These are phyloP conservation scores for Medicago lupulina DNA, from an alignment of 306 rosid species.

Conservation along the genomic window DNA sequence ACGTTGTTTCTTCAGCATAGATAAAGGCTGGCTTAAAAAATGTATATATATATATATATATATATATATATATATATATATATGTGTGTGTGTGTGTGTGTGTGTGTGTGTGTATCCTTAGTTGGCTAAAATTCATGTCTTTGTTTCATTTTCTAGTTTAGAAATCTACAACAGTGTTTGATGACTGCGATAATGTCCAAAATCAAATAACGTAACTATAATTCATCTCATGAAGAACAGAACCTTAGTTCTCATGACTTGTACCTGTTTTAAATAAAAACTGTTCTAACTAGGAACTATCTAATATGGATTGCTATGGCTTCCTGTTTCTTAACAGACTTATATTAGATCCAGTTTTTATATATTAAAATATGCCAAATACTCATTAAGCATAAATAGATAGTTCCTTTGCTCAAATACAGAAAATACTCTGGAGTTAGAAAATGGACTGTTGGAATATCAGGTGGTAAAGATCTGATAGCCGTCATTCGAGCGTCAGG, in stretches of 20 bases:
- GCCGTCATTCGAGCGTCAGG: constrained; percentile 97
- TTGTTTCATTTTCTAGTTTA: constrained; percentile 13
- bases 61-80: too few relatives aligned
- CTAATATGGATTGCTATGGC: background rate
- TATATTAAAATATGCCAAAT: constrained; percentile 24
- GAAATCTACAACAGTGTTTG: constrained; percentile 13
- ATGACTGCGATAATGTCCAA: constrained; percentile 15
- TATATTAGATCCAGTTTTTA: constrained; percentile 10
- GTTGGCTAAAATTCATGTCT: background rate
- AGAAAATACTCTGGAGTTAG: constrained; percentile 83
- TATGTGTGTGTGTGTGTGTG: too few relatives aligned
- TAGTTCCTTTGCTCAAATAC: constrained; percentile 38
- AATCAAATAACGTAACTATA: constrained; percentile 11
- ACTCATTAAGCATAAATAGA: constrained; percentile 14
- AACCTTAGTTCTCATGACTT: too few relatives aligned
- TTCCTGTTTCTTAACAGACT: constrained; percentile 31
- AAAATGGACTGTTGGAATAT: constrained; percentile 81
- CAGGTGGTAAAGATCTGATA: constrained; percentile 81
- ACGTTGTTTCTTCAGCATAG: constrained; percentile 24
- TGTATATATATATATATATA: background rate
- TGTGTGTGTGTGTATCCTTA: too few relatives aligned
- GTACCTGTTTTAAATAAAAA: background rate
- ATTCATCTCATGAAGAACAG: background rate
- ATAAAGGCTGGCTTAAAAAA: constrained; percentile 32
- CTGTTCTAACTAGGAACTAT: constrained; percentile 12